Base-by-base conservation (phyloP, 2,329 filamentous ascomycete genomes). In the Lecanicillium sp. region DNA sequence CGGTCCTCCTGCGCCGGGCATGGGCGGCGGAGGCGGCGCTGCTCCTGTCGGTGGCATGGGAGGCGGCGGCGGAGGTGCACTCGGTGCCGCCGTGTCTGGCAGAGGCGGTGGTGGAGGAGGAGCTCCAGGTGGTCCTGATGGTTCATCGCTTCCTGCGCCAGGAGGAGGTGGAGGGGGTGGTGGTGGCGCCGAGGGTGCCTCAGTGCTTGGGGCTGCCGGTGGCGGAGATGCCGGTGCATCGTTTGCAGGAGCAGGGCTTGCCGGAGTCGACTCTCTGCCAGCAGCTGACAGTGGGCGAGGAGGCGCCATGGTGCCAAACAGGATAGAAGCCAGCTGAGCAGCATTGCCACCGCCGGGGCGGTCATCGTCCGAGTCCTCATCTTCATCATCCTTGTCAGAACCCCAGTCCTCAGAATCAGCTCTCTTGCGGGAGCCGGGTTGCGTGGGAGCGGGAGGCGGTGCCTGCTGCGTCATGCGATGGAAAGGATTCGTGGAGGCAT, bases 271-370 rank as follows among this genome's bases (percentile, higher is more conserved):
- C 50, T 85, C 84, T 48, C 84, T 80, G 39, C 85, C 87, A 59
- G 86, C 79, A 6, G 87, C 84, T 15, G 87, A 94, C 32, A 96
- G 65, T 20, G 90, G 89, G 37, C 90, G 80, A 12, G 92, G 90
- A 29, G 92, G 90, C 9, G 78, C 90, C 89, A 98, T 97, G 37
- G 89, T 95, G 43, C 92, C 90, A 58, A 98, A 98, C 15, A 98
- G 73, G 44, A 96, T 92, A 6, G 87, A 94, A 13, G 92, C 92
- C 28, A 98, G 77, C 51, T 95, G 87, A 44, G 94, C 92, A 35
- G 92, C 92, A 49, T 79, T 87, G 43, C 84, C 81, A 39, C 87
- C 87, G 36, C 84, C 84, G 14, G 86, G 81, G 9, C 81, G 77
- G 39, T 88, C 84, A 40, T 89, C 85, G 40, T 90, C 83, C 37